Conservation (phyloP, 371 early-diverging fungal species). For the Polyrhizophydium stewartii region DNA sequence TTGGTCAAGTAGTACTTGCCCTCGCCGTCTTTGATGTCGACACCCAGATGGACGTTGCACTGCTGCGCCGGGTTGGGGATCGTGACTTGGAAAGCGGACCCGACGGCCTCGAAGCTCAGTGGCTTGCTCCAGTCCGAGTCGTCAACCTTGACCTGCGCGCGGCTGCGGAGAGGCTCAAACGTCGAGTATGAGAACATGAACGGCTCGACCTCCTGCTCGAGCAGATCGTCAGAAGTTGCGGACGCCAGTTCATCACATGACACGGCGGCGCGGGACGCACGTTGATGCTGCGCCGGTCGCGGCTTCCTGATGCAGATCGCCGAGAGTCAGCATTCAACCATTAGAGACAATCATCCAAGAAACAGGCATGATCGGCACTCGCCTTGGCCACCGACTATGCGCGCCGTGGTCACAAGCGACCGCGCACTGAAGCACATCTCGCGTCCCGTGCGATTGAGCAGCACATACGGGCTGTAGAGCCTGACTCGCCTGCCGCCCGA, state of each 20-base stretch:
- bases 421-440: constrained; percentile 75
- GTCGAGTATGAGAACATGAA: constrained; percentile 93
- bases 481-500: constrained; percentile 46
- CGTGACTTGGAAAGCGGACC: constrained; percentile 74
- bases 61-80: constrained; percentile 58
- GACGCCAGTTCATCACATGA: no score
- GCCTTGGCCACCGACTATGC: constrained; percentile 67
- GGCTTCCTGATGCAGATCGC: no score
- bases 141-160: constrained; percentile 71
- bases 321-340: no score
- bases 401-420: constrained; percentile 66
- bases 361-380: neutral
- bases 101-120: constrained; percentile 93
- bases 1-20: constrained; percentile 73
- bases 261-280: no score
- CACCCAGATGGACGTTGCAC: constrained; percentile 66
- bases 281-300: no score
- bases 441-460: constrained; percentile 90
- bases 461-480: constrained; percentile 68
- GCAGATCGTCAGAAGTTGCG: no score
- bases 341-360: no score
- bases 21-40: constrained; percentile 76
- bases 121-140: constrained; percentile 89
- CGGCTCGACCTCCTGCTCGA: constrained; percentile 50
- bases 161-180: constrained; percentile 69